Evolutionary conservation across 2,329 filamentous ascomycete species (phyloP).

Genomic region (Penicillium digitatum): DNA sequence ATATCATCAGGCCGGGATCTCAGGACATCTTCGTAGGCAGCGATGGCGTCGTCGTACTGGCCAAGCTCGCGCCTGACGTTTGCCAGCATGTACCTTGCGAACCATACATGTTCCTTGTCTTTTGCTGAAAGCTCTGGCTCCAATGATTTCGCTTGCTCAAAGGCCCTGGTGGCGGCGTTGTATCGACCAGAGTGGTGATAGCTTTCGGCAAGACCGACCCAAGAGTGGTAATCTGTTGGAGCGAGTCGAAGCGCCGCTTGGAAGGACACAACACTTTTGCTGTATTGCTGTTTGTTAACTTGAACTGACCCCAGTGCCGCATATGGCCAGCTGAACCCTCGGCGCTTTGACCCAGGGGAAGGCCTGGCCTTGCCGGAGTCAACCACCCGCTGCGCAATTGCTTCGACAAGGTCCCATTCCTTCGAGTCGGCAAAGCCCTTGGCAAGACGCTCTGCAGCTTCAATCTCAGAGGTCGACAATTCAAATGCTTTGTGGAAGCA

Average conservation of each 20-base stretch:
- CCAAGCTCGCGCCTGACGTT: conserved; percentile 91
- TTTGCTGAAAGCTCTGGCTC: conserved; percentile 57
- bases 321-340: conserved; percentile 92
- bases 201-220: conserved; percentile 94
- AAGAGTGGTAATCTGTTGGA: conserved; percentile 87
- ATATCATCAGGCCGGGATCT: conserved; percentile 67
- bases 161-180: conserved; percentile 88
- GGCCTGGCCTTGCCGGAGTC: conserved; percentile 92
- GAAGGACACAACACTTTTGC: conserved; percentile 85
- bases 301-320: conserved; percentile 91
- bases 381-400: conserved; percentile 83
- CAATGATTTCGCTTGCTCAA: conserved; percentile 75
- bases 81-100: conserved; percentile 92
- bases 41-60: conserved; percentile 79
- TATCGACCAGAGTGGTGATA: conserved; percentile 92
- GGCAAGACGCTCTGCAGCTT: conserved; percentile 82
- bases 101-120: conserved; percentile 73
- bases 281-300: conserved; percentile 87
- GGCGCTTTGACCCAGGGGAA: conserved; percentile 86
- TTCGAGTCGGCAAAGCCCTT: conserved; percentile 80
- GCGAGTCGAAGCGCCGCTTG: conserved; percentile 80
- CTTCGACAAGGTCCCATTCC: conserved; percentile 95
- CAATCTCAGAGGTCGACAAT: conserved; percentile 77
- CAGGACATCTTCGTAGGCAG: conserved; percentile 71
- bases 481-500: conserved; percentile 98